Conservation (phyloP, 495 filamentous ascomycete species). For the Hypoxylon lienhwacheense region DNA sequence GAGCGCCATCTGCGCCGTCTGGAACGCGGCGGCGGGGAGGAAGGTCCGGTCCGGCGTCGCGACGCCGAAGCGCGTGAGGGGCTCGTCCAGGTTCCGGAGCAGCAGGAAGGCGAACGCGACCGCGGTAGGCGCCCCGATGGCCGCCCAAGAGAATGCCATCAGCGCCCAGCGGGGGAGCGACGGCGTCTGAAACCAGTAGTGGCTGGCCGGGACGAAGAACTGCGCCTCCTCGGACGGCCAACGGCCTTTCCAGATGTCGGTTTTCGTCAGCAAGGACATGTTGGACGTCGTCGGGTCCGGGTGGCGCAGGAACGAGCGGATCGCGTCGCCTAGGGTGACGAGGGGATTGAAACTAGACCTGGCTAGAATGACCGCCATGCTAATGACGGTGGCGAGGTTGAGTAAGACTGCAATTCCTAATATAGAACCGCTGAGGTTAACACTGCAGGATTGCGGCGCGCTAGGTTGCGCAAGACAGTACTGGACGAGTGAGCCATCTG, state of each 20-base stretch:
- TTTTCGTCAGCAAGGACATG: conserved; percentile 45
- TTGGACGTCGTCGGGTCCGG: conserved; percentile 40
- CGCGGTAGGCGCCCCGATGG: conserved; percentile 34
- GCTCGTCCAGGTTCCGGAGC: conserved; percentile 21
- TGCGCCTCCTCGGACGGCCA: conserved; percentile 44
- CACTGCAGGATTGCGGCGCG: conserved; percentile 39
- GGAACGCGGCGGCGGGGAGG: conserved; percentile 20
- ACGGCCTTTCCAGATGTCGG: conserved; percentile 43
- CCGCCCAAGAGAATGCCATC: conserved; percentile 36
- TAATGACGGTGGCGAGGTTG: conserved; percentile 44
- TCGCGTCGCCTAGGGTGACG: conserved; percentile 49
- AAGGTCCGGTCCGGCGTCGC: conserved; percentile 33
- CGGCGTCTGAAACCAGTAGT: conserved; percentile 47
- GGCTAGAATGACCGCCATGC: conserved; percentile 38
- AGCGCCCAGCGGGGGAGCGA: conserved; percentile 43
- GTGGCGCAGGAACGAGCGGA: conserved; percentile 48
- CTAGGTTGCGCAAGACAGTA: conserved; percentile 42
- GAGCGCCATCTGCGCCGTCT: conserved; percentile 34
- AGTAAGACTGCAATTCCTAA: conserved; percentile 45
- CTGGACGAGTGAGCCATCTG: conserved; percentile 31
- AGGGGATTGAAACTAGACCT: conserved; percentile 44
- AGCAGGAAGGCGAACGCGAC: conserved; percentile 37
- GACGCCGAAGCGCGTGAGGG: conserved; percentile 40
- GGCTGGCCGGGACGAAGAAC: conserved; percentile 44
- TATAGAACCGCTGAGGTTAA: conserved; percentile 46